Conservation (phyloP, 805 yeast genomes). For the Metschnikowia lachancei region DNA sequence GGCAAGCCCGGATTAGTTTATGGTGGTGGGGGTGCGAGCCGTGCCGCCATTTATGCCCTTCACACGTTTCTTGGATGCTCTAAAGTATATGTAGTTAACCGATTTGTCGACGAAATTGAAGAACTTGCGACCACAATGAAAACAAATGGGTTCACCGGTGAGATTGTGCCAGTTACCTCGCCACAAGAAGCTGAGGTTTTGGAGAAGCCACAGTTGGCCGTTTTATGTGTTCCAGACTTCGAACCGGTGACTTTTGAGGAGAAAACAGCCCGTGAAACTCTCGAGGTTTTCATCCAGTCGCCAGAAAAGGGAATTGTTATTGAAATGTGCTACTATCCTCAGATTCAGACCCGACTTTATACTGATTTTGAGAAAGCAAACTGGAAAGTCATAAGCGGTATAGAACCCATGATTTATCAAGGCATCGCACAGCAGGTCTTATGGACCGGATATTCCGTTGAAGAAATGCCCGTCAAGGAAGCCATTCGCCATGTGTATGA, state of each 20-base stretch:
- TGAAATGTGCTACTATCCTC: conserved; percentile 38
- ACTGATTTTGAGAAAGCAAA: conserved; percentile 22
- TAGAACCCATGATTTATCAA: conserved; percentile 33
- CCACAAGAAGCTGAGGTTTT: conserved; percentile 24
- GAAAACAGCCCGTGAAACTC: conserved; percentile 23
- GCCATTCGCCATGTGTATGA: conserved; percentile 22
- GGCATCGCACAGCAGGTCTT: conserved; percentile 31
- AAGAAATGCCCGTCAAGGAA: conserved; percentile 26
- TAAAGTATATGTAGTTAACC: conserved; percentile 28
- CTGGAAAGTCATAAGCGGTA: conserved; percentile 33
- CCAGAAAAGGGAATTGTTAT: conserved; percentile 26
- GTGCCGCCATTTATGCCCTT: conserved; percentile 33
- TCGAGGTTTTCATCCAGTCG: conserved; percentile 26
- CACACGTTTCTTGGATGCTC: conserved; percentile 26
- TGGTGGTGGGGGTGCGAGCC: conserved; percentile 38
- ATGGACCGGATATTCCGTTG: conserved; percentile 30
- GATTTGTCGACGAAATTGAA: conserved; percentile 28
- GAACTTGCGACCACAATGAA: conserved; percentile 21
- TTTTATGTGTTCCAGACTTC: conserved; percentile 31
- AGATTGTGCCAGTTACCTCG: conserved; percentile 25
- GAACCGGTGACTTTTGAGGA: conserved; percentile 26
- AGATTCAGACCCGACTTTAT: conserved; percentile 25
- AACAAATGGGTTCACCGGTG: conserved; percentile 24
- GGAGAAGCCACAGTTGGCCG: conserved; percentile 24
- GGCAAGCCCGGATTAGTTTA: conserved; percentile 30